Base-by-base conservation (phyloP, 192 early-diverging fungal genomes). In the Dispira simplex region DNA sequence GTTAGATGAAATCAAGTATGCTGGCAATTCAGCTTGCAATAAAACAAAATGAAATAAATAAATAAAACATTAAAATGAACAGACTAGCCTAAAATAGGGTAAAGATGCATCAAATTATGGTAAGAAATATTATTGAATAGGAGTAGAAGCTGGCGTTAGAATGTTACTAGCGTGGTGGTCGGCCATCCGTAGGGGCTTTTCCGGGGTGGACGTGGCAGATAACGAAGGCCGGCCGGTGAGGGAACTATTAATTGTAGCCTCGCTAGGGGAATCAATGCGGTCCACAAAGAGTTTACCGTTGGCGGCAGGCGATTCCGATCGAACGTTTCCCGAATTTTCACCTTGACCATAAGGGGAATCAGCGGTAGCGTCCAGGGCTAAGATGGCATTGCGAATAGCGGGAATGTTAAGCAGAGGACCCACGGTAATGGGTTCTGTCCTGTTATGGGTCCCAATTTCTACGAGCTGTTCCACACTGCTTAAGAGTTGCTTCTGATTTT, bases 81-180 rank as follows among this genome's bases (percentile, higher is more conserved):
- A 16, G 48, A 51, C 48, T 23, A 23, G 21, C 18, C 48, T 51
- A 51, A 8, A 51, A 51, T 51, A 8, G 16, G 8, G 48, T 9
- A 51, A 23, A 20, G 16, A 51, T 20, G 8, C 21, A 51, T 51
- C 16, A 20, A 51, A 8, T 8, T 51, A 23, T 4, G 8, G 4
- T 5, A 51, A 51, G 16, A 51, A 51, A 23, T 8, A 9, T 53
- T 63, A 66, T 21, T 64, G 63, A 20, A 44, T 27, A 56, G 54
- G 54, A 21, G 54, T 56, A 18, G 54, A 56, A 21, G 54, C 39
- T 13, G 39, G 58, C 2, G 58, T 60, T 18, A 27, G 12, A 60
- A 43, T 11, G 39, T 21, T 23, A 16, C 16, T 27, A 57, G 55
- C 1, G n/a, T 20, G 55, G 21, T 16, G 16, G 26, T 14, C 55